Evolutionary conservation across 2,329 filamentous ascomycete species (phyloP).

Genomic region (Daldinia eschscholtzii): DNA sequence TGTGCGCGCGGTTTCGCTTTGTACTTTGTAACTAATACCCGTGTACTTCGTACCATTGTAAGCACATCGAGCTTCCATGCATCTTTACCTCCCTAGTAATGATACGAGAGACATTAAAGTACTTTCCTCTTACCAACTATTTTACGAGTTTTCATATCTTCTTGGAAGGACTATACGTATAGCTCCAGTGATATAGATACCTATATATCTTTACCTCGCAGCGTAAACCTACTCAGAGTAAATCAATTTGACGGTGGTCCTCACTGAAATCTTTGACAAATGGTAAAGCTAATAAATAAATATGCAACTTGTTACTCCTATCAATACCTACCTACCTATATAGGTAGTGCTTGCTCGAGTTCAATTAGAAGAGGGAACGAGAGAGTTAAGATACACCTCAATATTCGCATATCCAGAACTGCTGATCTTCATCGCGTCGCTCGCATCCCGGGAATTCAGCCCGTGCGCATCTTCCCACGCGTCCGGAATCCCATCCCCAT

Average conservation of each 20-base stretch:
- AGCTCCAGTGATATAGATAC: no score
- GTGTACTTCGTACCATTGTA: background rate
- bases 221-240: no score
- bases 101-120: no score
- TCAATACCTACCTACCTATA: background rate
- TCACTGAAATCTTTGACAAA: background rate
- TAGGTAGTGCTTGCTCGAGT: no score
- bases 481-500: constrained; percentile 65
- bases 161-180: no score
- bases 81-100: background rate
- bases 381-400: constrained; percentile 64
- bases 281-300: background rate
- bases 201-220: no score
- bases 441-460: constrained; percentile 54
- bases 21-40: background rate
- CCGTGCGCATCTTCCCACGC: constrained; percentile 61
- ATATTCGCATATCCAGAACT: constrained; percentile 61
- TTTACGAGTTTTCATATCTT: no score
- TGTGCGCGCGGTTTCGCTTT: background rate
- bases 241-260: background rate
- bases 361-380: constrained; percentile 51
- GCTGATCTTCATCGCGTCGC: constrained; percentile 58
- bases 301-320: background rate
- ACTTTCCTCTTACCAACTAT: no score
- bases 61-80: background rate